Conservation (phyloP, 2,329 filamentous ascomycete species). For the Amauroascus verrucosus region DNA sequence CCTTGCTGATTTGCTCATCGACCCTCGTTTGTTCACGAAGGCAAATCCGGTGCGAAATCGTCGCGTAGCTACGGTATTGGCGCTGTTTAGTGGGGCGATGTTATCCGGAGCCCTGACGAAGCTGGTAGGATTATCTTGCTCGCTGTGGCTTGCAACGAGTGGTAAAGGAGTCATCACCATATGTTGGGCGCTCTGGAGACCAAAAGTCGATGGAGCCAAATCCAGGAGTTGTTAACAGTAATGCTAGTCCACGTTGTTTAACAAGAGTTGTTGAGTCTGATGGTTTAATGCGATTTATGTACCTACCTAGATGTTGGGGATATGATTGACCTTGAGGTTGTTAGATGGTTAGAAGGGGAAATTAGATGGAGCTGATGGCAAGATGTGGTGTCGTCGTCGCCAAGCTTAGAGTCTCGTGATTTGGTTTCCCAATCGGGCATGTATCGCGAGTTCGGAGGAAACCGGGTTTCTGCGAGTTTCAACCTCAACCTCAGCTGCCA, state of each 20-base stretch:
- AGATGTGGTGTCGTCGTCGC: too few species aligned
- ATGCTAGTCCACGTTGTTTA: not conserved
- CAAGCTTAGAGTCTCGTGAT: too few species aligned
- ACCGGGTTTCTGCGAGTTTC: too few species aligned
- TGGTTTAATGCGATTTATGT: too few species aligned
- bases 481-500: too few species aligned
- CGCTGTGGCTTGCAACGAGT: constrained; percentile 33
- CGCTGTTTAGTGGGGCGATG: constrained; percentile 34
- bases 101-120: constrained; percentile 33
- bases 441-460: too few species aligned
- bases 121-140: constrained; percentile 26
- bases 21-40: constrained; percentile 23
- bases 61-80: constrained; percentile 29
- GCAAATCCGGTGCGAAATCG: constrained; percentile 27
- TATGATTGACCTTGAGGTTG: too few species aligned
- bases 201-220: not conserved
- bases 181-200: constrained; percentile 31
- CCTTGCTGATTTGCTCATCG: constrained; percentile 32
- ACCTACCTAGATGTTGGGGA: not conserved
- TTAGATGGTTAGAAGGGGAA: too few species aligned
- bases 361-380: too few species aligned
- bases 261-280: too few species aligned
- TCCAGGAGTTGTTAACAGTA: not conserved
- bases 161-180: constrained; percentile 29
- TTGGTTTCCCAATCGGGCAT: too few species aligned